phyloP scores from a whole-genome alignment of 2,329 filamentous ascomycete genomes.

The Lasiodiplodia citricola region DNA sequence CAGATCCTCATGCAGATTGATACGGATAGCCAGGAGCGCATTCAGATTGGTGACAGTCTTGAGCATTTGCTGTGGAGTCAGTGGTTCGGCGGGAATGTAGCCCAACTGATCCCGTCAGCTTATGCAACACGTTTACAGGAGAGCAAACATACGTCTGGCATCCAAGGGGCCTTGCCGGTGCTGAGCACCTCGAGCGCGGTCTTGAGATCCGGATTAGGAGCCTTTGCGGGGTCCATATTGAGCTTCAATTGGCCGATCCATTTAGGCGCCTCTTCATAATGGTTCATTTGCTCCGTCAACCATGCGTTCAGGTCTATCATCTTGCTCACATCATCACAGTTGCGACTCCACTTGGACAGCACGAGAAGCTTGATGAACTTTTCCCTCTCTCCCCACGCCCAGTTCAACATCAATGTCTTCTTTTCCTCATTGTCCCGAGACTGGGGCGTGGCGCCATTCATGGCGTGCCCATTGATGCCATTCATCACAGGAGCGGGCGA shows the following conservation, averaged over 20 bases:
- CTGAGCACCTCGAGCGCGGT: constrained; percentile 86
- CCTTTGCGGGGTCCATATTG: constrained; percentile 72
- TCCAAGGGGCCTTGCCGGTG: constrained; percentile 75
- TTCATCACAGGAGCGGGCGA: constrained; percentile 52
- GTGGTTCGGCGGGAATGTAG: constrained; percentile 74
- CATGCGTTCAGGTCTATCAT: constrained; percentile 86
- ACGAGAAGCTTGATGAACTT: constrained; percentile 94
- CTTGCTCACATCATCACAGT: constrained; percentile 78
- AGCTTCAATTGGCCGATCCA: constrained; percentile 72
- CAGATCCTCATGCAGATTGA: constrained; percentile 85
- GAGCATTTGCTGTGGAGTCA: constrained; percentile 74
- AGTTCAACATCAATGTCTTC: constrained; percentile 76
- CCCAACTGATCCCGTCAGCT: constrained; percentile 59
- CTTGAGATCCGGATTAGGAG: constrained; percentile 88
- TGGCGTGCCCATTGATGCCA: constrained; percentile 39
- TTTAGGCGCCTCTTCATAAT: constrained; percentile 56
- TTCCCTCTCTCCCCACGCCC: constrained; percentile 77
- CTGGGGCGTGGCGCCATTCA: constrained; percentile 43
- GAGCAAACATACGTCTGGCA: constrained; percentile 70
- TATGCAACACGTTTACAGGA: constrained; percentile 25
- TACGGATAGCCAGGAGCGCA: constrained; percentile 77
- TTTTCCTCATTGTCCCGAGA: constrained; percentile 73
- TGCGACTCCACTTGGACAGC: constrained; percentile 86
- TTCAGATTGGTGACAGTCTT: constrained; percentile 81
- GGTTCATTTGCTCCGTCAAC: constrained; percentile 52